phyloP scores from a whole-genome alignment of 306 rosid genomes.

The Cicer pinnatifidum region DNA sequence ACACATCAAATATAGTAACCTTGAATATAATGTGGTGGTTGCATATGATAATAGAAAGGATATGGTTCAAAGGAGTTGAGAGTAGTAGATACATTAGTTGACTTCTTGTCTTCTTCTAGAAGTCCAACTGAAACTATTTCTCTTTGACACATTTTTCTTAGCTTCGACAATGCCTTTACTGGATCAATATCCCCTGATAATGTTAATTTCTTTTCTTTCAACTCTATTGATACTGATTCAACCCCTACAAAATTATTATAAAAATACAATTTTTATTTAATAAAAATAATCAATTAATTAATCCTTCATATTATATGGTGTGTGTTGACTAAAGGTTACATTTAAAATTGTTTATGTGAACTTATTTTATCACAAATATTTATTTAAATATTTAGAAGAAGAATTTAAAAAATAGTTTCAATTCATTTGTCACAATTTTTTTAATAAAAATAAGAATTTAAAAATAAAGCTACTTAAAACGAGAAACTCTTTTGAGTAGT shows the following conservation, averaged over 20 bases:
- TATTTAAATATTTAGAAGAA: too few species aligned
- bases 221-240: background rate
- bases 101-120: constrained; percentile 51
- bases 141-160: constrained; percentile 5
- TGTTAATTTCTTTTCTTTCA: background rate
- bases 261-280: too few species aligned
- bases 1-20: constrained; percentile 4
- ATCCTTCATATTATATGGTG: too few species aligned
- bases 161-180: background rate
- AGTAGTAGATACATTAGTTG: background rate
- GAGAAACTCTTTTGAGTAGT: too few species aligned
- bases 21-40: constrained; percentile 1
- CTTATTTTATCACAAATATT: too few species aligned
- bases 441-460: too few species aligned
- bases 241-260: background rate
- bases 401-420: too few species aligned
- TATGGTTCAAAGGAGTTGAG: background rate
- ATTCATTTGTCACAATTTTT: too few species aligned
- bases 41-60: constrained; percentile 25
- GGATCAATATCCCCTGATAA: background rate
- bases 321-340: too few species aligned
- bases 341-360: too few species aligned
- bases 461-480: too few species aligned
- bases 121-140: constrained; percentile 64
- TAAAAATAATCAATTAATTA: too few species aligned